Conservation (phyloP, 257 asterid genomes). For the Solanum clarkiae region DNA sequence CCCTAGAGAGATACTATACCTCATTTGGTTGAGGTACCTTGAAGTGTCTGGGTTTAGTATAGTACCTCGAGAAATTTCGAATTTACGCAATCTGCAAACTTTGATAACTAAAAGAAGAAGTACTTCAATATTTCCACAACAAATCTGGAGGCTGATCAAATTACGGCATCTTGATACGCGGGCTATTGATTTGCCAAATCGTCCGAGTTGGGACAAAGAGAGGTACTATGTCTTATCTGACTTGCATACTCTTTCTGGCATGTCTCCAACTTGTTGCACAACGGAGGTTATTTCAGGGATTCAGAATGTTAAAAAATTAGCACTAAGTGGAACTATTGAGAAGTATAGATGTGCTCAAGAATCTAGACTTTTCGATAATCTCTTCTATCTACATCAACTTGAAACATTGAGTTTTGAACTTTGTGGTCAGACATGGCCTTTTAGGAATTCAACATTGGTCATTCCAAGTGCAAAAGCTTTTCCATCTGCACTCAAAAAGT, state of each 20-base stretch:
- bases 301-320: neutral
- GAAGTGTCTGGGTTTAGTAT: neutral
- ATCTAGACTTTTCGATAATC: neutral
- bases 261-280: neutral
- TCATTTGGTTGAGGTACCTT: neutral
- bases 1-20: neutral
- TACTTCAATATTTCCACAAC: neutral
- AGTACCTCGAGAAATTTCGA: neutral
- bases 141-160: neutral
- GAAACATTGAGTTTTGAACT: neutral
- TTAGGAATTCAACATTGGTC: too few species aligned
- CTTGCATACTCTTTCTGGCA: neutral
- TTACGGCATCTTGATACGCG: neutral
- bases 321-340: neutral
- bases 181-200: neutral
- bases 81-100: neutral
- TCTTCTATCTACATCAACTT: neutral
- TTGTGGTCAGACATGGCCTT: too few species aligned
- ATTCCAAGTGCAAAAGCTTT: constrained; percentile 5
- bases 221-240: neutral
- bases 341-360: neutral
- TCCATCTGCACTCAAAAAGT: constrained; percentile 6
- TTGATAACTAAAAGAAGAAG: neutral
- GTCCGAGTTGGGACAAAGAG: neutral
- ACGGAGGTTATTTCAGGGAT: neutral